phyloP scores from a whole-genome alignment of 2,329 filamentous ascomycete genomes.

The Neocatenulostroma microsporum region DNA sequence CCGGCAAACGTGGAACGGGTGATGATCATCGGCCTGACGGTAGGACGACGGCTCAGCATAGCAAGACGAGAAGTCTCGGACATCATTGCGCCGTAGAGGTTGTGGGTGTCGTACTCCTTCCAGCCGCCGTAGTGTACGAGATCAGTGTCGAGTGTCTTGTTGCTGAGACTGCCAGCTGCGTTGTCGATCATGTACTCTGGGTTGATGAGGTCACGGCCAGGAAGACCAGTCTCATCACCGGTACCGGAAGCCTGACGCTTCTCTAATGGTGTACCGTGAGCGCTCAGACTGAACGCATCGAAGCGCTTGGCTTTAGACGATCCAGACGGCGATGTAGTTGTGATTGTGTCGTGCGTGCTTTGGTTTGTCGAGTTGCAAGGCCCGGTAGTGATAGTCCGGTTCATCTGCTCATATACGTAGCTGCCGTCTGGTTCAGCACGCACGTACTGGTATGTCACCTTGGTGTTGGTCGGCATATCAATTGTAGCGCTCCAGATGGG shows the following conservation, averaged over 20 bases:
- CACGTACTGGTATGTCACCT: conserved; percentile 26
- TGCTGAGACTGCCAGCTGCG: conserved; percentile 41
- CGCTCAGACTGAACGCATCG: conserved; percentile 15
- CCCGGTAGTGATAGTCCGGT: conserved; percentile 27
- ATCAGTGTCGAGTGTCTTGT: conserved; percentile 55
- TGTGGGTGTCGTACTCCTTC: conserved; percentile 67
- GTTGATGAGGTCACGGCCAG: conserved; percentile 55
- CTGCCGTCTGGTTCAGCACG: conserved; percentile 26
- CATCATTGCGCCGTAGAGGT: conserved; percentile 72
- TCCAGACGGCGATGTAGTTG: conserved; percentile 21
- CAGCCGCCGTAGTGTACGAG: conserved; percentile 60
- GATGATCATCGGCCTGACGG: conserved; percentile 60
- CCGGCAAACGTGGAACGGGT: conserved; percentile 70
- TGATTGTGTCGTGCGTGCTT: conserved; percentile 23
- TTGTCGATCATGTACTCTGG: conserved; percentile 61
- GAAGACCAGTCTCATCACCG: conserved; percentile 46
- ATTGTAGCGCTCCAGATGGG: conserved; percentile 29
- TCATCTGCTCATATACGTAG: conserved; percentile 26
- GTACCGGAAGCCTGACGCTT: conserved; percentile 30
- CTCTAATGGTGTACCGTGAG: conserved; percentile 8
- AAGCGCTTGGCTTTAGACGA: conserved; percentile 19
- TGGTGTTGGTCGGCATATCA: conserved; percentile 26
- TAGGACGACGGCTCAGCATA: conserved; percentile 55
- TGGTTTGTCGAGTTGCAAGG: conserved; percentile 24
- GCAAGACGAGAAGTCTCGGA: conserved; percentile 55